Conservation (phyloP, 345 rosid genomes). For the Noccaea caerulescens region DNA sequence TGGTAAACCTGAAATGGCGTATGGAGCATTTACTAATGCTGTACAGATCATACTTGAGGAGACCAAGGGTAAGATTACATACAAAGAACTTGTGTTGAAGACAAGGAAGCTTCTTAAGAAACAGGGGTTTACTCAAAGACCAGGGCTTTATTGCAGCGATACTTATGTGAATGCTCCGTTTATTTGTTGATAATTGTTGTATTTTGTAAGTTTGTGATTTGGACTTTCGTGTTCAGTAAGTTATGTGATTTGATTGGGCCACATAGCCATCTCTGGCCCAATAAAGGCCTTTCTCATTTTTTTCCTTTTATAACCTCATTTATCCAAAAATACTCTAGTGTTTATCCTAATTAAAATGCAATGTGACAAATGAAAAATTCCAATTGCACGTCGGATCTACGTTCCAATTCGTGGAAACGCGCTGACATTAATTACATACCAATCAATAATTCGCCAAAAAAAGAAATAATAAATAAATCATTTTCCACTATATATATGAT, state of each 20-base stretch:
- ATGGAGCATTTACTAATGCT: slow-evolving; percentile 92
- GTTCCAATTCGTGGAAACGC: slow-evolving; percentile 29
- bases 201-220: neutral
- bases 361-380: too few species aligned
- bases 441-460: neutral
- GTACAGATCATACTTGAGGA: slow-evolving; percentile 71
- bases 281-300: too few species aligned
- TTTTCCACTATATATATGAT: neutral
- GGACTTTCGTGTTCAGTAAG: slow-evolving; percentile 22
- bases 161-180: slow-evolving; percentile 61
- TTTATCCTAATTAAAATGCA: too few species aligned
- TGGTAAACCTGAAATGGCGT: slow-evolving; percentile 60
- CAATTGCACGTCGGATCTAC: slow-evolving; percentile 27
- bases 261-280: too few species aligned
- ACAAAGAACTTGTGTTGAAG: slow-evolving; percentile 61
- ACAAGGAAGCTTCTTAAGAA: slow-evolving; percentile 65
- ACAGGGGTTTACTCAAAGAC: slow-evolving; percentile 83
- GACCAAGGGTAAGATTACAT: slow-evolving; percentile 55
- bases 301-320: too few species aligned
- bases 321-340: too few species aligned
- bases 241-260: neutral
- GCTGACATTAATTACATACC: neutral
- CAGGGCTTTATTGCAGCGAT: slow-evolving; percentile 85
- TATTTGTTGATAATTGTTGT: slow-evolving; percentile 34
- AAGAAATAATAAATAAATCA: slow-evolving; percentile 2